phyloP scores from a whole-genome alignment of 306 rosid species.

The Alnus rubra region DNA sequence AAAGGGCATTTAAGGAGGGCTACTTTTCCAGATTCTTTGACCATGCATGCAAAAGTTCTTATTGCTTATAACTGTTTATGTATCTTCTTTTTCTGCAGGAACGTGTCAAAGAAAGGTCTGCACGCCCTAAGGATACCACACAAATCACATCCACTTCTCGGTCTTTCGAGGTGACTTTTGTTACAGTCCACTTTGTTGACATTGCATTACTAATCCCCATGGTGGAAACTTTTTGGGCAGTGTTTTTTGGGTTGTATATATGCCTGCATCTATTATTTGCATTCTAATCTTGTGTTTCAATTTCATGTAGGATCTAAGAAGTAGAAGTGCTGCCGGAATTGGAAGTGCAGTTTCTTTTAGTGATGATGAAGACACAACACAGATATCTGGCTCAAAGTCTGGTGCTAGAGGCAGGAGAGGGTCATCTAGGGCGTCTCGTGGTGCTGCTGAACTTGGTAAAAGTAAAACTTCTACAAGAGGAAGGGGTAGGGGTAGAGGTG shows the following conservation, averaged over 20 bases:
- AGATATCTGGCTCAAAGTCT: constrained; percentile 52
- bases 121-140: constrained; percentile 46
- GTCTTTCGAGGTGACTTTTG: constrained; percentile 53
- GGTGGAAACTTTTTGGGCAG: background rate
- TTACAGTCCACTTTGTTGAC: constrained; percentile 19
- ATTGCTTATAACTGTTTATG: constrained; percentile 13
- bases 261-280: constrained; percentile 20
- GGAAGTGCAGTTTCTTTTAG: constrained; percentile 80
- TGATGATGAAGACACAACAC: constrained; percentile 78
- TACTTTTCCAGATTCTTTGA: constrained; percentile 4
- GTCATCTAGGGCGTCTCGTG: constrained; percentile 47
- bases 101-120: constrained; percentile 79
- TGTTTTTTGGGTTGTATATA: constrained; percentile 11
- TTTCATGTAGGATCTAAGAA: constrained; percentile 52
- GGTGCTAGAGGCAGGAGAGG: constrained; percentile 76
- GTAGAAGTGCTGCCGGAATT: constrained; percentile 60
- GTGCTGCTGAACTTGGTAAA: constrained; percentile 26
- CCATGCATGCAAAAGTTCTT: constrained; percentile 9
- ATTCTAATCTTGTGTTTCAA: constrained; percentile 25
- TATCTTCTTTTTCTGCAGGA: constrained; percentile 48
- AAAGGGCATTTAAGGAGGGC: constrained; percentile 9
- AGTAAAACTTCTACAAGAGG: constrained; percentile 64
- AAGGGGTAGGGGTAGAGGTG: constrained; percentile 63
- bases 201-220: constrained; percentile 9
- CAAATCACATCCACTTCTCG: constrained; percentile 49